Evolutionary conservation across 2,329 filamentous ascomycete species (phyloP).

Genomic region (Annulohypoxylon truncatum): DNA sequence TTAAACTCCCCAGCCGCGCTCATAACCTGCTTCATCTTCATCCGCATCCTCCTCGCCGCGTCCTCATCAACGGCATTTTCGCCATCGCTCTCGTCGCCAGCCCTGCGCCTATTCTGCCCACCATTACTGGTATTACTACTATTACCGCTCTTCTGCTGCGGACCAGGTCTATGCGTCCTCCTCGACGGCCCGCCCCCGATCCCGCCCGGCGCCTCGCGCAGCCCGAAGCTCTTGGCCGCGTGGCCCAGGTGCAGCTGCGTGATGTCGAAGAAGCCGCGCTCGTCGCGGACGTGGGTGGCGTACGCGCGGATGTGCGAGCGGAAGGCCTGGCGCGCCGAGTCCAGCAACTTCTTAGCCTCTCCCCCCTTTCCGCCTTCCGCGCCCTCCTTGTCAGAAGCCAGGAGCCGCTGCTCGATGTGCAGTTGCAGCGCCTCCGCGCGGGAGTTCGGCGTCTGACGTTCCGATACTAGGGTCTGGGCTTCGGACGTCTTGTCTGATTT

Average conservation of each 20-base stretch:
- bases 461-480: slow-evolving; percentile 60
- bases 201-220: slow-evolving; percentile 87
- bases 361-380: background rate
- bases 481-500: slow-evolving; percentile 67
- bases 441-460: slow-evolving; percentile 58
- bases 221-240: slow-evolving; percentile 89
- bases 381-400: slow-evolving; percentile 52
- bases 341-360: slow-evolving; percentile 68
- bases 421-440: slow-evolving; percentile 68
- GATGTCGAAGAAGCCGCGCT: slow-evolving; percentile 90
- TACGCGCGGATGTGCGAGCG: slow-evolving; percentile 95
- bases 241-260: slow-evolving; percentile 91
- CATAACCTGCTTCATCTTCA: slow-evolving; percentile 69
- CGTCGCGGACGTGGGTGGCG: slow-evolving; percentile 88
- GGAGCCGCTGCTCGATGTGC: slow-evolving; percentile 69
- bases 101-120: slow-evolving; percentile 34
- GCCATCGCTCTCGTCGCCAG: slow-evolving; percentile 47
- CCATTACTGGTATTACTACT: slow-evolving; percentile 24
- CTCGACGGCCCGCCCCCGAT: slow-evolving; percentile 72
- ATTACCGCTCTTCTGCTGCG: slow-evolving; percentile 47
- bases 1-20: slow-evolving; percentile 74
- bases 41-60: slow-evolving; percentile 72
- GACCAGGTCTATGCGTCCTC: slow-evolving; percentile 52
- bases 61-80: slow-evolving; percentile 65
- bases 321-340: slow-evolving; percentile 85